Conservation (phyloP, 1,284 basidiomycete species). For the Lignosus rhinocerotis region DNA sequence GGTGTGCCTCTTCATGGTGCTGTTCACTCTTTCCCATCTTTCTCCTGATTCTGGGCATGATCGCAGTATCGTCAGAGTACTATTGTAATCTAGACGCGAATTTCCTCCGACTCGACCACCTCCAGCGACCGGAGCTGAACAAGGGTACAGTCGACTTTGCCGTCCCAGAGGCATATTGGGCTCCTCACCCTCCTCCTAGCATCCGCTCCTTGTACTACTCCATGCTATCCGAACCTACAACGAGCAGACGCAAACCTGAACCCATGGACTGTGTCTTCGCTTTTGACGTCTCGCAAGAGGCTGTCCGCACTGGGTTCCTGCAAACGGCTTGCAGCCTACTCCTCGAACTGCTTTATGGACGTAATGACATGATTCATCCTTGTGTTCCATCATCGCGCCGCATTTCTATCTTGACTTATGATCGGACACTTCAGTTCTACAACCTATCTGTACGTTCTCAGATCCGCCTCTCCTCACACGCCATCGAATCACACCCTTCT, state of each 20-base stretch:
- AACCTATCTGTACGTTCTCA: constrained; percentile 74
- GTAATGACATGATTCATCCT: constrained; percentile 37
- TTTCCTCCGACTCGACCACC: constrained; percentile 81
- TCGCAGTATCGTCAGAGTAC: constrained; percentile 76
- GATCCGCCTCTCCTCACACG: not conserved
- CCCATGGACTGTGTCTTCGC: constrained; percentile 86
- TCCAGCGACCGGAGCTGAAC: constrained; percentile 84
- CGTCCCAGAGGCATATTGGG: constrained; percentile 89
- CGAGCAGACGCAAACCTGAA: constrained; percentile 57
- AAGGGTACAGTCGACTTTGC: constrained; percentile 92
- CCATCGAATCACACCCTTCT: not conserved
- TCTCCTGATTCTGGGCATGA: not conserved
- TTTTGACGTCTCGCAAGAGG: constrained; percentile 82
- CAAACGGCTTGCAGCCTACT: constrained; percentile 69
- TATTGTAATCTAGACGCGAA: constrained; percentile 86
- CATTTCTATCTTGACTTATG: constrained; percentile 87
- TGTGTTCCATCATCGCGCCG: constrained; percentile 55
- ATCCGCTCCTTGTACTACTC: constrained; percentile 55
- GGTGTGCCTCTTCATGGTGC: constrained; percentile 48
- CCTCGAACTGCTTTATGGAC: constrained; percentile 70
- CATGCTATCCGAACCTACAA: constrained; percentile 42
- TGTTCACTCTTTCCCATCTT: not conserved
- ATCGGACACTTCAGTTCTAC: constrained; percentile 86
- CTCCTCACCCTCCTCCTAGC: constrained; percentile 61
- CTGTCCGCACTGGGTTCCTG: constrained; percentile 78